Base-by-base conservation (phyloP, 495 filamentous ascomycete genomes). In the Hypomontagnella submonticulosa region DNA sequence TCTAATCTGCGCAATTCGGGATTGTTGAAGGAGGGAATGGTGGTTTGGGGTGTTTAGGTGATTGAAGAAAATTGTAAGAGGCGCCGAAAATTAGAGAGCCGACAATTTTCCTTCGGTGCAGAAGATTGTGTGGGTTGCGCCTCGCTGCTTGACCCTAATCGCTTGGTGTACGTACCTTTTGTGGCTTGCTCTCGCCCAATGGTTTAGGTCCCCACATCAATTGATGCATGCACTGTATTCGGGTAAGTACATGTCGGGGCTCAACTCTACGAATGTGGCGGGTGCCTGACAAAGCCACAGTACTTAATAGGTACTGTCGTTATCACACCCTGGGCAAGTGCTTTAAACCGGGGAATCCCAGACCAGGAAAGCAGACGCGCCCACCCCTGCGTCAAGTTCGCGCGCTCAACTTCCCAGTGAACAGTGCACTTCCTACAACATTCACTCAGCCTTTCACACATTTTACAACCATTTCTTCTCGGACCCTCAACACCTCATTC, bases 1-100 rank as follows among this genome's bases (percentile, higher is more conserved):
- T 72, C 71, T 73, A 61, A 32, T 72, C 27, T 67, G 69, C 71
- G 69, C 66, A 72, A 74, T 70, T 69, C 69, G 71, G 41, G 60
- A 50, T 70, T 27, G 69, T 60, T 74, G 58, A 60, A 59, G 2
- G 38, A 61, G 57, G 59, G 41, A 52, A 54, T 57, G 54, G 54
- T 63, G 57, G 57, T 37, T 59, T 67, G 67, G 42, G 40, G 50
- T 69, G 23, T 56, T 69, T 67, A 51, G 58, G 43, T 59, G 38
- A 69, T 67, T 47, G 52, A 65, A 64, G 71, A 67, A 72, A 67
- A 64, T 71, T 71, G 57, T 46, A 68, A 60, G 36, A 58, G 37
- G 50, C 47, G 50, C 32, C 55, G 65, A 43, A 72, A 72, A 74
- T 67, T 72, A 40, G 55, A 62, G 53, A 65, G 61, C 71, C 66